These are phyloP conservation scores for Adansonia grandidieri DNA, from an alignment of 441 rosid genomes.

Conservation along the genomic window DNA sequence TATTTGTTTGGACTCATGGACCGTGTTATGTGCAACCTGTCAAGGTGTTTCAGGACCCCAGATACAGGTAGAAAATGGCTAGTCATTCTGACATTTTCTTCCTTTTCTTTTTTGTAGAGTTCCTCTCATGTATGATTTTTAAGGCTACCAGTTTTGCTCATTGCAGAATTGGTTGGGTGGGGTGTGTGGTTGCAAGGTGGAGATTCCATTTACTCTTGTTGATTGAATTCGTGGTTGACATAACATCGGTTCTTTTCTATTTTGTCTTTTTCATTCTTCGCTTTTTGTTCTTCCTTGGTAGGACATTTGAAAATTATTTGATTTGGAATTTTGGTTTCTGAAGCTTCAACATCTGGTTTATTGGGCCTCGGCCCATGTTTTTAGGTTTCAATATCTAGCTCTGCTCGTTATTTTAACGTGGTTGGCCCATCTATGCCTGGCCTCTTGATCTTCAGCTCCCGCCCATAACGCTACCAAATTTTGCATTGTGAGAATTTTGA, in stretches of 20 bases:
- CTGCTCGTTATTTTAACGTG: no score
- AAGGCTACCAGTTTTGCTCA: not conserved
- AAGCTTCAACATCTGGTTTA: not conserved
- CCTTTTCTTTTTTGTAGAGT: not conserved
- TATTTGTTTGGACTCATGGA: not conserved
- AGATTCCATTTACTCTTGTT: not conserved
- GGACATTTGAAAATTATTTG: not conserved
- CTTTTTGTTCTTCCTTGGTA: not conserved
- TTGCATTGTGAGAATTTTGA: no score
- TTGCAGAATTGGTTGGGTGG: not conserved
- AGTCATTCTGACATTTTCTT: not conserved
- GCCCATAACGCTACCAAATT: no score
- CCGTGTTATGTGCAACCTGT: slow-evolving; percentile 4
- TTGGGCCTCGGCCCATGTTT: not conserved
- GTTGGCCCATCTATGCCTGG: no score
- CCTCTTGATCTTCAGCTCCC: no score
- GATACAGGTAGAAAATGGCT: not conserved
- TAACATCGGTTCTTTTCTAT: no score
- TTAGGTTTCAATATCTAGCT: no score
- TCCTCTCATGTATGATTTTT: not conserved
- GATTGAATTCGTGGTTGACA: not conserved
- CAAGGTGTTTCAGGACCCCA: not conserved
- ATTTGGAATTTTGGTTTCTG: not conserved
- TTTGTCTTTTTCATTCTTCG: not conserved
- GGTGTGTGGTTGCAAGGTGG: not conserved